Base-by-base conservation (phyloP, 176 grass and related monocot genomes). In the Alloteropsis semialata region DNA sequence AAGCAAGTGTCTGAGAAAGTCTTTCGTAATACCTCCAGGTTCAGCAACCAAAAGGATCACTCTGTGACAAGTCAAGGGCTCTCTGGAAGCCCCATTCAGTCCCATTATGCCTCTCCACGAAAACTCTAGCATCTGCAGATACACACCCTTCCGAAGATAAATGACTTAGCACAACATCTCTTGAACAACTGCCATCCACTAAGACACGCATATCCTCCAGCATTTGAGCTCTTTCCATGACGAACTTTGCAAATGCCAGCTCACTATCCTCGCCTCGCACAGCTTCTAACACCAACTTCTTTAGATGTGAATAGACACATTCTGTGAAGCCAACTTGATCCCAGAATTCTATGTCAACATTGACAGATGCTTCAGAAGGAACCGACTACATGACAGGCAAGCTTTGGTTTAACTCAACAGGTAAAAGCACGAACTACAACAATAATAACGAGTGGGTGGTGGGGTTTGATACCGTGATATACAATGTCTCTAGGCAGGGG, bases 171-270 rank as follows among this genome's bases (percentile, higher is more conserved):
- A 86, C 56, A 33, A 72, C 65, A 82, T 86, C 78, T 90, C 78
- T 82, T 44, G 77, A 90, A 60, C 28, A 86, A 72, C 64, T 73
- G 29, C 44, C 73, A 77, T 72, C 78, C 71, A 90, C 45, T 13
- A 86, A 62, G 77, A 90, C 39, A 49, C 14, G 37, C 72, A 90
- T 78, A 46, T 86, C 72, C 83, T 90, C 83, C 83, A 90, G 72
- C 65, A 90, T 82, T 62, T 90, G 88, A 49, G 88, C 78, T 49
- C 88, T 86, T 82, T 77, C 88, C 88, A 82, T 90, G 72, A 82
- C 32, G 53, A 86, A 90, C 46, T 82, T 86, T 13, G 62, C 64
- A 86, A 82, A 90, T 37, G 65, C 83, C 63, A 90, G 45, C 46
- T 90, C 88, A 65, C 8, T 58, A 28, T 86, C 65, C 72, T 86